A percentile compares a stretch with the other conserved stretches of the same genome.
Conservation (phyloP, 768 basidiomycete genomes). For the Boletus vermiculosoides region DNA sequence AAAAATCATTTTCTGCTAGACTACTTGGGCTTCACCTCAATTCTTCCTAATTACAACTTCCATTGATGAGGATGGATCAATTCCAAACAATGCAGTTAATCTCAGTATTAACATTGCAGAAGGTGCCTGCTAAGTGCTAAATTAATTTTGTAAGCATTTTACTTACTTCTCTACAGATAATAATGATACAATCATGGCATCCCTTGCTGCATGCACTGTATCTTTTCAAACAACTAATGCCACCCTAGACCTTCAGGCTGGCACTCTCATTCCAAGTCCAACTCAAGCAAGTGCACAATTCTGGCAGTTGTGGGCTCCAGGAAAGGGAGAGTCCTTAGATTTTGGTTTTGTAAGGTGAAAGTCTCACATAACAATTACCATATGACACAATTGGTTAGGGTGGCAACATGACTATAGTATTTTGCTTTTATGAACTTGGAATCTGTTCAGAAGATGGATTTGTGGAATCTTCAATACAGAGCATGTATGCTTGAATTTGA, state of each 20-base stretch:
- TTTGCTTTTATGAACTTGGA: too few species aligned
- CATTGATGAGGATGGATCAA: constrained; percentile 3
- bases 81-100: neutral
- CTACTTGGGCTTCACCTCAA: too few species aligned
- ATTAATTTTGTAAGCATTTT: too few species aligned
- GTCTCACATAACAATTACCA: fast-evolving
- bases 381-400: too few species aligned
- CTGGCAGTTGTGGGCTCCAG: constrained; percentile 15
- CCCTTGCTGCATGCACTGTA: too few species aligned
- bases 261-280: neutral
- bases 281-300: too few species aligned
- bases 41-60: constrained; percentile 13
- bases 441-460: constrained; percentile 2
- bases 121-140: neutral
- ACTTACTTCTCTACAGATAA: neutral
- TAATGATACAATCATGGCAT: neutral
- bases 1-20: neutral
- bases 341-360: neutral
- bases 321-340: neutral
- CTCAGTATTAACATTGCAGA: neutral
- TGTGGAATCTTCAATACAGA: neutral
- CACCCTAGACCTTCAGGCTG: constrained; percentile 4
- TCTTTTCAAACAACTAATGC: neutral
- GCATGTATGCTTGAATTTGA: neutral
- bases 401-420: too few species aligned